A percentile compares a stretch with the other conserved stretches of the same genome.
Evolutionary conservation across 768 basidiomycete genomes (phyloP).

Genomic region (Saitozyma sp.): DNA sequence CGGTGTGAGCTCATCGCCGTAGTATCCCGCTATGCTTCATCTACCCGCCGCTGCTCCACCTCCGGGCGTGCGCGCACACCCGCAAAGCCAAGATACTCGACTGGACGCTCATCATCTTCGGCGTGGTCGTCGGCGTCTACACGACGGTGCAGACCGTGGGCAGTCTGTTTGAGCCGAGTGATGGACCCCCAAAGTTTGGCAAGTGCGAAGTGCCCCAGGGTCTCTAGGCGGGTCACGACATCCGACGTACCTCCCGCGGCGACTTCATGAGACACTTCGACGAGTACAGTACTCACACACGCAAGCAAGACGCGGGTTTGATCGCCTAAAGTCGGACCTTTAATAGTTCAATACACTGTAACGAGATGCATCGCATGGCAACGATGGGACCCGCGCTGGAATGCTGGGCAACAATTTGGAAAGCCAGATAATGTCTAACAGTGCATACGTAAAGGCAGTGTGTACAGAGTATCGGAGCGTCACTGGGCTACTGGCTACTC

Average conservation of each 20-base stretch:
- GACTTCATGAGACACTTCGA: neutral
- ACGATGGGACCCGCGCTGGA: too few relatives aligned
- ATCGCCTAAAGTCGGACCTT: too few relatives aligned
- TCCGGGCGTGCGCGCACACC: constrained; percentile 68
- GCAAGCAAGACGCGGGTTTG: neutral
- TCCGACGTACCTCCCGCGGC: neutral
- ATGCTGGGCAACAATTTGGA: too few relatives aligned
- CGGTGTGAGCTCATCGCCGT: neutral
- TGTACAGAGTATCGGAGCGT: too few relatives aligned
- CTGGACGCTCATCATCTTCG: constrained; percentile 73
- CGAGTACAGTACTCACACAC: neutral
- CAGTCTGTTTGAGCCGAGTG: constrained; percentile 64
- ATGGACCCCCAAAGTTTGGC: constrained; percentile 54
- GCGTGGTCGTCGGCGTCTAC: constrained; percentile 68
- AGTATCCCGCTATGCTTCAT: constrained; percentile 92
- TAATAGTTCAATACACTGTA: too few relatives aligned
- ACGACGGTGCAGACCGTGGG: constrained; percentile 78
- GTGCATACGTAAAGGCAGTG: too few relatives aligned
- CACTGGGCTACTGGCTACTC: too few relatives aligned
- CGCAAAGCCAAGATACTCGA: constrained; percentile 67
- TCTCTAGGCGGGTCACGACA: neutral
- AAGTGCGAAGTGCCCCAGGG: constrained; percentile 40
- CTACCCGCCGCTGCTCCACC: constrained; percentile 90
- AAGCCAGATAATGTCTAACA: too few relatives aligned
- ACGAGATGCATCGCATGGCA: too few relatives aligned